Percentiles rank a stretch among this genome's conserved stretches.
Evolutionary conservation across 2,329 filamentous ascomycete genomes (phyloP).

Genomic region (Claviceps pusilla): DNA sequence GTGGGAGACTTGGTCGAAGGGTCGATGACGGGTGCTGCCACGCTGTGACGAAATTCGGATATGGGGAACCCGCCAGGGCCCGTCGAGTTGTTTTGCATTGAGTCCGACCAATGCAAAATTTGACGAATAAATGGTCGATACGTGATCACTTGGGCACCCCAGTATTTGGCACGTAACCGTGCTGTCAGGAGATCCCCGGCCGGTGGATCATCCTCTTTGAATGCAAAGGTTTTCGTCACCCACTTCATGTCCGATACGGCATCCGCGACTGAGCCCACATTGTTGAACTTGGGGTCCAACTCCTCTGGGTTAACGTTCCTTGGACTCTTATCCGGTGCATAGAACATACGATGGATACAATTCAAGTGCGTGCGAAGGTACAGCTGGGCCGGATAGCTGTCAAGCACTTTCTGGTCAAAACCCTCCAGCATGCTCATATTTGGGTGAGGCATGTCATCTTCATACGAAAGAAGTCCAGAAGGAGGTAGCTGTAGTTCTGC

Average conservation of each 20-base stretch:
- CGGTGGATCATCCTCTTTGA: slow-evolving; percentile 53
- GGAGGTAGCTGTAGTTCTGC: slow-evolving; percentile 61
- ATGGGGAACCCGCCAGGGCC: slow-evolving; percentile 18
- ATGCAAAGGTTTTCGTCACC: slow-evolving; percentile 37
- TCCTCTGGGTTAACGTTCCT: slow-evolving; percentile 15
- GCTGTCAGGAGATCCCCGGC: slow-evolving; percentile 65
- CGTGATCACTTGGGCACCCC: slow-evolving; percentile 80
- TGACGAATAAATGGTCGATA: slow-evolving; percentile 59
- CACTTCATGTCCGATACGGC: slow-evolving; percentile 28
- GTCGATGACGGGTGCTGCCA: slow-evolving; percentile 23
- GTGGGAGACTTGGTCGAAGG: slow-evolving; percentile 21
- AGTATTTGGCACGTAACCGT: slow-evolving; percentile 82
- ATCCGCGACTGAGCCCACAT: slow-evolving; percentile 31
- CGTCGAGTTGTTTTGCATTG: slow-evolving; percentile 20
- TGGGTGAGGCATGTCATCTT: slow-evolving; percentile 52
- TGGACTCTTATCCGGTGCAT: slow-evolving; percentile 27
- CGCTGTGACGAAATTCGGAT: slow-evolving; percentile 22
- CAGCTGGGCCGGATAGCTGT: slow-evolving; percentile 48
- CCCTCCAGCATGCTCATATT: slow-evolving; percentile 32
- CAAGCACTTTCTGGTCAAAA: slow-evolving; percentile 33
- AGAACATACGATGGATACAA: slow-evolving; percentile 42
- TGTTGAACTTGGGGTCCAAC: slow-evolving; percentile 23
- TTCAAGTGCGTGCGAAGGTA: slow-evolving; percentile 52
- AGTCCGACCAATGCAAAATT: slow-evolving; percentile 35
- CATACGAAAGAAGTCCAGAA: slow-evolving; percentile 45